These are phyloP conservation scores for Berkeleyomyces basicola DNA, from an alignment of 2,329 filamentous ascomycete genomes.

Conservation along the genomic window DNA sequence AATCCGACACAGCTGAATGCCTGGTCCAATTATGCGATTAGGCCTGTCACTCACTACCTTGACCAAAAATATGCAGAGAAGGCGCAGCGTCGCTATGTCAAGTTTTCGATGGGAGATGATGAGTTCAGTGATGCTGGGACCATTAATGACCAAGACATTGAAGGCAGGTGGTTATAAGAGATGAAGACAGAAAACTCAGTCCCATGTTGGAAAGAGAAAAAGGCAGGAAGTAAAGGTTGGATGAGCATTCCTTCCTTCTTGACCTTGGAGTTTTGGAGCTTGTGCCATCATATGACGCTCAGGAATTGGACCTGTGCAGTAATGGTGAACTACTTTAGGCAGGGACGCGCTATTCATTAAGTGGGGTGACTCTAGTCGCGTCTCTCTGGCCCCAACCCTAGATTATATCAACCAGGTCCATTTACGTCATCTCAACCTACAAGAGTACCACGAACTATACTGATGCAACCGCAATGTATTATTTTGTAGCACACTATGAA, in stretches of 20 bases:
- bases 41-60: neutral
- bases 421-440: neutral
- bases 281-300: neutral
- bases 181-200: neutral
- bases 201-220: neutral
- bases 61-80: neutral
- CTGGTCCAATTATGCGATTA: neutral
- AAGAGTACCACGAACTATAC: neutral
- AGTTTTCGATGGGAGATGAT: conserved; percentile 14
- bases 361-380: neutral
- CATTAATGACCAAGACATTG: neutral
- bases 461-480: neutral
- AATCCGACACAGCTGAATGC: neutral
- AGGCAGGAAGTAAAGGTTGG: conserved; percentile 9
- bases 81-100: neutral
- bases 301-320: neutral
- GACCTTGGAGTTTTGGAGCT: neutral
- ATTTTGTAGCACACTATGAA: conserved; percentile 12
- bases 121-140: neutral
- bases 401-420: neutral
- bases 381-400: neutral
- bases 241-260: neutral
- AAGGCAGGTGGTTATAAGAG: neutral
- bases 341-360: neutral
- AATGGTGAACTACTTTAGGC: neutral